Conservation (phyloP, 371 early-diverging fungal species). For the Massospora cicadina region DNA sequence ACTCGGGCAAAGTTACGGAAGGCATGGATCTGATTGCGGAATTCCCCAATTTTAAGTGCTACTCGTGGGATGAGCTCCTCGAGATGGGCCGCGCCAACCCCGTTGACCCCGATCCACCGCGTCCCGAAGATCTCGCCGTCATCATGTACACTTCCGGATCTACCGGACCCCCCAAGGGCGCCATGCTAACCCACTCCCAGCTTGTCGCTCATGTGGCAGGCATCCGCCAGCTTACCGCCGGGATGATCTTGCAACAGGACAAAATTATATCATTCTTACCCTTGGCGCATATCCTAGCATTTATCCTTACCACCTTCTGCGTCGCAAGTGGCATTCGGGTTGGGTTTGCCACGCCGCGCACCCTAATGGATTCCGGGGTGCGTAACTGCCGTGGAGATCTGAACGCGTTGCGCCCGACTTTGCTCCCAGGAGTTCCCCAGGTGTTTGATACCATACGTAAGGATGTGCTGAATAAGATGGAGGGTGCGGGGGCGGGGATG, state of each 20-base stretch:
- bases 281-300: slow-evolving; percentile 82
- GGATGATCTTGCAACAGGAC: slow-evolving; percentile 27
- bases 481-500: slow-evolving; percentile 30
- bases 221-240: slow-evolving; percentile 26
- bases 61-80: slow-evolving; percentile 35
- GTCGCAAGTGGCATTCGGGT: slow-evolving; percentile 57
- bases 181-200: slow-evolving; percentile 63
- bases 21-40: slow-evolving; percentile 11
- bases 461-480: slow-evolving; percentile 56
- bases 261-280: slow-evolving; percentile 83
- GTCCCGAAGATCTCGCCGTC: slow-evolving; percentile 60
- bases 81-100: slow-evolving; percentile 41
- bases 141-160: slow-evolving; percentile 95
- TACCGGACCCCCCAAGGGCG: slow-evolving; percentile 83
- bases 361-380: slow-evolving; percentile 74
- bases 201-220: slow-evolving; percentile 59
- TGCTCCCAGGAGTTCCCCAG: slow-evolving; percentile 85
- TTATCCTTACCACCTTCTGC: slow-evolving; percentile 55
- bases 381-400: slow-evolving; percentile 91
- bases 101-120: slow-evolving; percentile 27
- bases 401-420: slow-evolving; percentile 72
- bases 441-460: slow-evolving; percentile 88
- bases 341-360: slow-evolving; percentile 75
- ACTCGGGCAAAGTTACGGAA: slow-evolving; percentile 27
- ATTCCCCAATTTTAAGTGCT: slow-evolving; percentile 21